A percentile compares a stretch with the other conserved stretches of the same genome.
Evolutionary conservation across 768 basidiomycete genomes (phyloP).

Genomic region (Cyclocybe cylindracea): DNA sequence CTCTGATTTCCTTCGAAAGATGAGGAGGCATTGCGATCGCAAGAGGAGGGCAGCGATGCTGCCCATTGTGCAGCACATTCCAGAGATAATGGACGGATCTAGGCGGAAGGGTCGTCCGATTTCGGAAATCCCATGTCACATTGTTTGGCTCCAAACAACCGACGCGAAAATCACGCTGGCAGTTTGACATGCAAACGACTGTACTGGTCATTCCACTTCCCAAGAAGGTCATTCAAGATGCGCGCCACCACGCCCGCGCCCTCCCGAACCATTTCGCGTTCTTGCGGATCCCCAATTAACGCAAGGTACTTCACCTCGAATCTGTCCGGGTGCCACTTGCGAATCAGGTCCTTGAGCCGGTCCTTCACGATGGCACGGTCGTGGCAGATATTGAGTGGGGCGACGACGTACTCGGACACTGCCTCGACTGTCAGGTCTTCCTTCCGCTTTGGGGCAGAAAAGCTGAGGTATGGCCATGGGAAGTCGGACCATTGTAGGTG

Average conservation of each 20-base stretch:
- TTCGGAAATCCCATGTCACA: too few species aligned
- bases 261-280: slow-evolving; percentile 21
- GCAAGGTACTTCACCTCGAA: slow-evolving; percentile 22
- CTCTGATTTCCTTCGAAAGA: too few species aligned
- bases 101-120: too few species aligned
- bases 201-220: slow-evolving; percentile 18
- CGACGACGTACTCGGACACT: slow-evolving; percentile 20
- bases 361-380: slow-evolving; percentile 18
- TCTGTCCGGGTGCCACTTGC: slow-evolving; percentile 24
- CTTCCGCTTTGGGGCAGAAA: slow-evolving; percentile 15
- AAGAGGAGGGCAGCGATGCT: too few species aligned
- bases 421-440: slow-evolving; percentile 19
- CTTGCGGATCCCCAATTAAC: slow-evolving; percentile 13
- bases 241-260: slow-evolving; percentile 22
- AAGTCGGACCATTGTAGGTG: slow-evolving; percentile 24
- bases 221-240: slow-evolving; percentile 22
- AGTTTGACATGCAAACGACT: too few species aligned
- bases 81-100: too few species aligned
- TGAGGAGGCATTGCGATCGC: too few species aligned
- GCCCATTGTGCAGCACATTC: too few species aligned
- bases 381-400: slow-evolving; percentile 14
- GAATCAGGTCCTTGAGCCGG: slow-evolving; percentile 19
- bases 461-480: slow-evolving; percentile 25
- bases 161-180: too few species aligned
- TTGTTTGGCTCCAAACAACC: too few species aligned